Conservation (phyloP, 179 eudicot species). For the Camellia oleifera region DNA sequence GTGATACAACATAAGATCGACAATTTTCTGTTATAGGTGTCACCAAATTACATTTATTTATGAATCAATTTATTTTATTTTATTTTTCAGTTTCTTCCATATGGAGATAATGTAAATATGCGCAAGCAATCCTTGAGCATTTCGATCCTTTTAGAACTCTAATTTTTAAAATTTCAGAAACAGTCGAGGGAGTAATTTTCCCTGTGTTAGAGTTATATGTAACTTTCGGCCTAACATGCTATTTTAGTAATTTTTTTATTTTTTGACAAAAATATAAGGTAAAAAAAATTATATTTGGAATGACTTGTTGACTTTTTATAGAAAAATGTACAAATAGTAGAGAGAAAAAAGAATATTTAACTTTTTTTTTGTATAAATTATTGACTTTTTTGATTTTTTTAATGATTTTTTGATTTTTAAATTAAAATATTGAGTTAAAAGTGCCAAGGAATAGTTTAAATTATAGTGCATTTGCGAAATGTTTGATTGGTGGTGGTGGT, state of each 20-base stretch:
- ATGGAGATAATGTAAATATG: background rate
- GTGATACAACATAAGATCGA: conserved; percentile 74
- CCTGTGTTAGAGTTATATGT: background rate
- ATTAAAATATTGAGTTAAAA: too few relatives aligned
- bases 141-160: background rate
- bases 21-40: conserved; percentile 46
- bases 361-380: too few relatives aligned
- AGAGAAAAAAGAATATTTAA: too few relatives aligned
- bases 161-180: background rate
- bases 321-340: too few relatives aligned
- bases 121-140: background rate
- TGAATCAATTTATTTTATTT: background rate
- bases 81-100: background rate
- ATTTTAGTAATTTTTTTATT: too few relatives aligned
- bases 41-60: background rate
- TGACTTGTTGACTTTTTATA: too few relatives aligned
- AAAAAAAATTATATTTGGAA: too few relatives aligned
- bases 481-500: too few relatives aligned
- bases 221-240: too few relatives aligned
- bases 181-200: background rate
- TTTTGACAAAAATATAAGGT: too few relatives aligned
- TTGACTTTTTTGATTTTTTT: too few relatives aligned
- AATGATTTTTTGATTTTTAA: too few relatives aligned
- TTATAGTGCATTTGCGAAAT: background rate
- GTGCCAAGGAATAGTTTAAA: background rate